These are phyloP conservation scores for Cercophora samala DNA, from an alignment of 495 filamentous ascomycete species.

Conservation along the genomic window DNA sequence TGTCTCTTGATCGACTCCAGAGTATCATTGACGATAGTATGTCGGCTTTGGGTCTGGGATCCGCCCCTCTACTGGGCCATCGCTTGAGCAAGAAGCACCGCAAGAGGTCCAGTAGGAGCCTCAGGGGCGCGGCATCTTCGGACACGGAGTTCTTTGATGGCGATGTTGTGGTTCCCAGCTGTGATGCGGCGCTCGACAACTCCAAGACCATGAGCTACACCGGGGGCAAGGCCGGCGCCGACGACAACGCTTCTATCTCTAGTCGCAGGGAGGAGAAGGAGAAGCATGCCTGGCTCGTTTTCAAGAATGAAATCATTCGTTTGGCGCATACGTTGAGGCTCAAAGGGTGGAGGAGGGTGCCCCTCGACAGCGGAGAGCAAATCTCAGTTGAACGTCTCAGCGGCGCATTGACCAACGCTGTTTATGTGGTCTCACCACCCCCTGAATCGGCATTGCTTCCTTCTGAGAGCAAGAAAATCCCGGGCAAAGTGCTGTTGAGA, in stretches of 20 bases:
- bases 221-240: slow-evolving; percentile 54
- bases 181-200: slow-evolving; percentile 81
- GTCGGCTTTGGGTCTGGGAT: slow-evolving; percentile 43
- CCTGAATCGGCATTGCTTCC: slow-evolving; percentile 44
- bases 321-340: slow-evolving; percentile 83
- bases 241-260: slow-evolving; percentile 42
- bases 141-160: slow-evolving; percentile 77
- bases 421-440: slow-evolving; percentile 89
- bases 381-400: slow-evolving; percentile 83
- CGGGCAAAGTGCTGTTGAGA: slow-evolving; percentile 75
- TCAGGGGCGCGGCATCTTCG: slow-evolving; percentile 53
- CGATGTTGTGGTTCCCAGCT: slow-evolving; percentile 68
- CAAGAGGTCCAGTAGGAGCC: slow-evolving; percentile 35
- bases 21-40: slow-evolving; percentile 63
- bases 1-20: slow-evolving; percentile 67
- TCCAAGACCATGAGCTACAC: slow-evolving; percentile 77
- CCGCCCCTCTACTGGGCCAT: slow-evolving; percentile 35
- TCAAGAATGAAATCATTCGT: slow-evolving; percentile 88
- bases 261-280: slow-evolving; percentile 57
- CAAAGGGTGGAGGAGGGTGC: slow-evolving; percentile 83
- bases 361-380: slow-evolving; percentile 58
- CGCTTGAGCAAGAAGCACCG: slow-evolving; percentile 34
- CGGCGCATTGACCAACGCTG: slow-evolving; percentile 91
- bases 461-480: slow-evolving; percentile 38
- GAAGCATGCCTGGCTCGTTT: slow-evolving; percentile 67